These are phyloP conservation scores for Cladosporium sp. DNA, from an alignment of 2,329 filamentous ascomycete species.

Conservation along the genomic window DNA sequence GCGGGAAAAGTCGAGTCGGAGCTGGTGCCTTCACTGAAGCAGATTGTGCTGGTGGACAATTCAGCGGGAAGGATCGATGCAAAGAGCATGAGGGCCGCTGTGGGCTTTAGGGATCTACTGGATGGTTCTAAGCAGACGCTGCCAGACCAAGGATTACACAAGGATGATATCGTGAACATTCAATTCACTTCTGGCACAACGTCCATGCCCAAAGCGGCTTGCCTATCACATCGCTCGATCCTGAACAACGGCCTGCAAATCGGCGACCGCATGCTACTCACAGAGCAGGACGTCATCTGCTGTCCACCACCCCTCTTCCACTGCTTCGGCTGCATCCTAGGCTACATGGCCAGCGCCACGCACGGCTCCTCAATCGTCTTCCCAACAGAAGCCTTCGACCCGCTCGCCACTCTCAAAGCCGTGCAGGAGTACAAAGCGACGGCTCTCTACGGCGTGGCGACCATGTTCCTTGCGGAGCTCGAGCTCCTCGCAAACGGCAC, in stretches of 20 bases:
- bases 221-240: slow-evolving; percentile 76
- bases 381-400: slow-evolving; percentile 80
- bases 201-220: slow-evolving; percentile 78
- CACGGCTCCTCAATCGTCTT: slow-evolving; percentile 77
- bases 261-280: slow-evolving; percentile 76
- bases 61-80: slow-evolving; percentile 49
- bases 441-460: slow-evolving; percentile 80
- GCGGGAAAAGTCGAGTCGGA: slow-evolving; percentile 44
- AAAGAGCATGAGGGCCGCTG: slow-evolving; percentile 37
- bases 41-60: slow-evolving; percentile 76
- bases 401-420: slow-evolving; percentile 59
- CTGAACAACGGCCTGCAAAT: slow-evolving; percentile 89
- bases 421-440: slow-evolving; percentile 59
- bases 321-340: slow-evolving; percentile 86
- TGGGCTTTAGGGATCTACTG: slow-evolving; percentile 40
- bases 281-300: slow-evolving; percentile 60
- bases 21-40: slow-evolving; percentile 61
- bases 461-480: slow-evolving; percentile 88
- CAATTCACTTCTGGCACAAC: slow-evolving; percentile 98
- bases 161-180: slow-evolving; percentile 78
- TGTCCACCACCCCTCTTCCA: slow-evolving; percentile 55
- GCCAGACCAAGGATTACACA: slow-evolving; percentile 44
- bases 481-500: slow-evolving; percentile 54
- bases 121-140: slow-evolving; percentile 36
- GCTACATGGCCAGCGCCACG: slow-evolving; percentile 93